Conservation (phyloP, 495 filamentous ascomycete genomes). For the Talaromyces ruber region DNA sequence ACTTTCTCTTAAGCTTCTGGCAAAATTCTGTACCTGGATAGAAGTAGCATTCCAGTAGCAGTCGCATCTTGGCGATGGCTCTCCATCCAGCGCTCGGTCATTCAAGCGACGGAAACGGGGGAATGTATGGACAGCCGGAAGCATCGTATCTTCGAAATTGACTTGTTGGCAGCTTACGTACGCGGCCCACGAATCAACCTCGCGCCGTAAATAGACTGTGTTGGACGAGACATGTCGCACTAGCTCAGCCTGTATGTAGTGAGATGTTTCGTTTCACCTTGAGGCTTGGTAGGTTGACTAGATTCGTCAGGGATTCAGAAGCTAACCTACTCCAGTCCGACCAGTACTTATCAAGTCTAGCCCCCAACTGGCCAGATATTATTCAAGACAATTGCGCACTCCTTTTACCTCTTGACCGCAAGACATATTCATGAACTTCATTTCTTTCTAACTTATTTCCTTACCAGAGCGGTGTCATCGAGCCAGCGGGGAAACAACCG, state of each 20-base stretch:
- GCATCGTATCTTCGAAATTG: neutral
- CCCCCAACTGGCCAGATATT: neutral
- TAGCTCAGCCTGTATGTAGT: neutral
- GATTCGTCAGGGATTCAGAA: neutral
- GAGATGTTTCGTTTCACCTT: neutral
- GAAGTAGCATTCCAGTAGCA: too few relatives aligned
- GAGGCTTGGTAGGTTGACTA: neutral
- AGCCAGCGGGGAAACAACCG: neutral
- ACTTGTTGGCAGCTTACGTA: neutral
- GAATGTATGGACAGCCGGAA: neutral
- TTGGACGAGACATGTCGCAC: neutral
- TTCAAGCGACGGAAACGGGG: neutral
- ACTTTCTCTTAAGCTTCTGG: neutral
- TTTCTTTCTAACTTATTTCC: neutral
- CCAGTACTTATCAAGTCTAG: neutral
- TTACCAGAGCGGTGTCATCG: neutral
- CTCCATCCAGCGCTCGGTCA: neutral
- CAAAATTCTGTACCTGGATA: too few relatives aligned
- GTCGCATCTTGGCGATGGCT: too few relatives aligned
- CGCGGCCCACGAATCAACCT: neutral
- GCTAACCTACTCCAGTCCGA: neutral
- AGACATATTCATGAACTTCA: neutral
- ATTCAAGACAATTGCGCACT: neutral
- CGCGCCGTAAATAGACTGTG: neutral
- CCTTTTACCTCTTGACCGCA: neutral